A percentile compares a stretch with the other conserved stretches of the same genome.
phyloP scores from a whole-genome alignment of 768 basidiomycete genomes.

The Sporobolomyces pararoseus region DNA sequence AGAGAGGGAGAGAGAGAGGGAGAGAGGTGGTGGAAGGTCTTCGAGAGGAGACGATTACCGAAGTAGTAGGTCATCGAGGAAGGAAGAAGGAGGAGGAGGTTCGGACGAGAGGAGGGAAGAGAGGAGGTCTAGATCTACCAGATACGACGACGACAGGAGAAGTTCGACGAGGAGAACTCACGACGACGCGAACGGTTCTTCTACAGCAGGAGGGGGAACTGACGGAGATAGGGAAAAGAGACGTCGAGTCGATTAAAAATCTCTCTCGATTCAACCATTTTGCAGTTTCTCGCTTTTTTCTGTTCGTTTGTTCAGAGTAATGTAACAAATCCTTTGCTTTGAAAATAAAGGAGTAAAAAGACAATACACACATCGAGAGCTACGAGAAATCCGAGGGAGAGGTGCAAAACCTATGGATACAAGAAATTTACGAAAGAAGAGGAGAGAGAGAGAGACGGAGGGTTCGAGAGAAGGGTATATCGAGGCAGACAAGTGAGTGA shows the following conservation, averaged over 20 bases:
- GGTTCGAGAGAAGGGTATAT: too few species aligned
- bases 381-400: background rate
- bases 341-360: background rate
- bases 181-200: conserved; percentile 23
- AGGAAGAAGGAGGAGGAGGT: conserved; percentile 16
- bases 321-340: too few species aligned
- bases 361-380: background rate
- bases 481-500: too few species aligned
- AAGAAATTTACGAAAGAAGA: background rate
- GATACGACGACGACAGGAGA: conserved; percentile 19
- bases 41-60: conserved; percentile 11
- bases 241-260: conserved; percentile 29
- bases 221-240: conserved; percentile 36
- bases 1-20: conserved; percentile 47
- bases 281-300: too few species aligned
- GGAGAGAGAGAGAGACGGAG: background rate
- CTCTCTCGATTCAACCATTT: too few species aligned
- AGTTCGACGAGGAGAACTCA: conserved; percentile 29
- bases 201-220: background rate
- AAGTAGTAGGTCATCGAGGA: conserved; percentile 15
- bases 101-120: conserved; percentile 9
- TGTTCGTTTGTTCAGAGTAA: background rate
- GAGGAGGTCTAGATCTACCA: conserved; percentile 5
- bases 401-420: background rate
- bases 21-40: background rate